Evolutionary conservation across 2,329 filamentous ascomycete genomes (phyloP), one percentile per base, ranked within the genome.

Genomic region (Sporothrix pseudoabietina): DNA sequence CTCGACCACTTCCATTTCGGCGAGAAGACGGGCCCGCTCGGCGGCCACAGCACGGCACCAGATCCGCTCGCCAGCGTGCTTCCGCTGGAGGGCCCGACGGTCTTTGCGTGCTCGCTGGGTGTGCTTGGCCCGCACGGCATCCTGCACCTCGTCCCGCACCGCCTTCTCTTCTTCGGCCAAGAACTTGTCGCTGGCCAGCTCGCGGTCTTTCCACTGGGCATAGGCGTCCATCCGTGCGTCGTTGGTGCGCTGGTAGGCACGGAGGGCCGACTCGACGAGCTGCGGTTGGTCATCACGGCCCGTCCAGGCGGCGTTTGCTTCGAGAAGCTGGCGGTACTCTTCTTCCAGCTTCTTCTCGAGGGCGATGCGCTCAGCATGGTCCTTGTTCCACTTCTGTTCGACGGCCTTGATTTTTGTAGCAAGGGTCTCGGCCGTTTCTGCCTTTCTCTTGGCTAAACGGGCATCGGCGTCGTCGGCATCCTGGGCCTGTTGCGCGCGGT

Each of bases 11-110:
- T 86, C 82, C 77, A 81, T 79, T 41, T 82, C 82, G 7, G 74
- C 78, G 65, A 89, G 78, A 75, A 87, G 77, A 52, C 78, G 80
- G 41, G 77, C 78, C 12, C 86, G 81, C 78, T 87, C 86, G 6
- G 81, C 78, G 5, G 83, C 75, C 3, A 87, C 83, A 57, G 80
- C 49, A 80, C 79, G 32, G 84, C 78, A 70, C 87, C 87, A 89
- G 72, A 79, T 80, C 73, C 81, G 78, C 80, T 88, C 86, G 0
- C 84, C 85, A 7, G 76, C 76, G 66, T 81, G 81, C 41, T 79
- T 80, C 69, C 76, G 79, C 54, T 75, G 74, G 32, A 82, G 77
- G 19, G 81, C 82, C 19, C 76, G 77, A 66, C 79, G 78, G 61
- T 78, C 79, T 22, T 79, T 78, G 1, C 78, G 76, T 12, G 78